Conservation (phyloP, 106 monocot species). For the Vanilla planifolia region DNA sequence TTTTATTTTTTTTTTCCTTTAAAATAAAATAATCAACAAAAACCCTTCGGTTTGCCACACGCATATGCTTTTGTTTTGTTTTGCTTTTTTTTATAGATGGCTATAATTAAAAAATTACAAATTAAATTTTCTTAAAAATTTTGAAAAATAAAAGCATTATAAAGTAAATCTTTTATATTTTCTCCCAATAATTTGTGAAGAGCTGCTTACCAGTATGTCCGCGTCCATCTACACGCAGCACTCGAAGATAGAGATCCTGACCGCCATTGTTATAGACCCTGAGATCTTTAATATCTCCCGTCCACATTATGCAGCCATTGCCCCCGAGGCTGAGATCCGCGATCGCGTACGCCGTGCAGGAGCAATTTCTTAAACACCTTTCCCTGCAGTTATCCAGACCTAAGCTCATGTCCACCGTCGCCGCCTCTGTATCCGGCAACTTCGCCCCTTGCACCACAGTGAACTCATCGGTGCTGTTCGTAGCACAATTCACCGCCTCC, state of each 20-base stretch:
- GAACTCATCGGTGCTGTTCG: slow-evolving; percentile 22
- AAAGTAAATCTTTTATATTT: too few relatives aligned
- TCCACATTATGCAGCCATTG: slow-evolving; percentile 55
- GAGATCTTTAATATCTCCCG: slow-evolving; percentile 26
- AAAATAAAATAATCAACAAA: too few relatives aligned
- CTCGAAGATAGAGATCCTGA: slow-evolving; percentile 38
- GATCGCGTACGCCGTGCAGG: slow-evolving; percentile 45
- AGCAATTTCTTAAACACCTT: slow-evolving; percentile 44
- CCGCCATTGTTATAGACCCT: slow-evolving; percentile 16
- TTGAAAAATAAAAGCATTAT: too few relatives aligned
- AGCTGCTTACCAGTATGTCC: too few relatives aligned
- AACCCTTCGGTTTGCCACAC: too few relatives aligned
- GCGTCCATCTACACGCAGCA: too few relatives aligned
- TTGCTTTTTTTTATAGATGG: too few relatives aligned
- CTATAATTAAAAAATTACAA: too few relatives aligned
- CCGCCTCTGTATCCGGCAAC: slow-evolving; percentile 27
- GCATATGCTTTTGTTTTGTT: too few relatives aligned
- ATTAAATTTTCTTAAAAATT: too few relatives aligned
- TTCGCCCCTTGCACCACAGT: slow-evolving; percentile 10
- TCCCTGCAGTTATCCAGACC: slow-evolving; percentile 20
- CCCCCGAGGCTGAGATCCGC: slow-evolving; percentile 19
- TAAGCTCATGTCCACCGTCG: slow-evolving; percentile 15
- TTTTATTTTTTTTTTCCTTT: too few relatives aligned
- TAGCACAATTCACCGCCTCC: slow-evolving; percentile 22
- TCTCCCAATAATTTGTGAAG: too few relatives aligned